A percentile compares a stretch with the other conserved stretches of the same genome.
Conservation (phyloP, 768 basidiomycete species). For the Mycena leptocephala region DNA sequence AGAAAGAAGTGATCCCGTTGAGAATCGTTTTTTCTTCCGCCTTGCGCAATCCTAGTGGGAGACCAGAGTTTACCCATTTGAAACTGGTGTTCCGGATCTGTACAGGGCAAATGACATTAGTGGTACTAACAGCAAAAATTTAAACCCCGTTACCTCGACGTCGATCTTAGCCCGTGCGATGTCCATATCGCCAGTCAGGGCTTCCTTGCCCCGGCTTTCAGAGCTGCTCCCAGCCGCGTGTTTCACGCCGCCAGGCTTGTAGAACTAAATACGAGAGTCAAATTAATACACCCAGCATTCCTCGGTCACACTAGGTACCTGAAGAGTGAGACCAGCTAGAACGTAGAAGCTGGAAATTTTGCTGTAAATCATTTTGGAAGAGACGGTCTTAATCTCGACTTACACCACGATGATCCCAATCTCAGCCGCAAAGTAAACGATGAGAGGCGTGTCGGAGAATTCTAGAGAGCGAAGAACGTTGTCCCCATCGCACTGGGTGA, state of each 20-base stretch:
- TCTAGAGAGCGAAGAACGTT: constrained; percentile 54
- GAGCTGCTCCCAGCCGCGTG: constrained; percentile 17
- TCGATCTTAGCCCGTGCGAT: constrained; percentile 32
- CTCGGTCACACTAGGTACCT: not conserved
- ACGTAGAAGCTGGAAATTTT: constrained; percentile 28
- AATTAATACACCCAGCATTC: not conserved
- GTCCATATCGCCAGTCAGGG: constrained; percentile 35
- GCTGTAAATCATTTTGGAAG: not conserved
- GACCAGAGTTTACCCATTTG: constrained; percentile 33
- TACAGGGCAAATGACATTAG: not conserved
- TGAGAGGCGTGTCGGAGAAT: constrained; percentile 45
- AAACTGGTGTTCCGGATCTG: constrained; percentile 33
- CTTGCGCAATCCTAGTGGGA: constrained; percentile 31
- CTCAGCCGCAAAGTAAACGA: constrained; percentile 39
- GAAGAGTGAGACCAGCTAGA: constrained; percentile 40
- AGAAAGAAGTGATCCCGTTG: constrained; percentile 31
- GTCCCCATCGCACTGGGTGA: constrained; percentile 51
- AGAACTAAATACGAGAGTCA: not conserved
- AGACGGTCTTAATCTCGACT: constrained; percentile 1
- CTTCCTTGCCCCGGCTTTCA: constrained; percentile 29
- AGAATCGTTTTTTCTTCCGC: constrained; percentile 33
- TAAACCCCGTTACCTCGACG: constrained; percentile 25
- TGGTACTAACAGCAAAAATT: not conserved
- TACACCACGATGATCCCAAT: constrained; percentile 49
- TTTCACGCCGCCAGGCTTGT: constrained; percentile 37